Conservation (phyloP, 108 stramenopile genomes). For the Epithemia pelagica region DNA sequence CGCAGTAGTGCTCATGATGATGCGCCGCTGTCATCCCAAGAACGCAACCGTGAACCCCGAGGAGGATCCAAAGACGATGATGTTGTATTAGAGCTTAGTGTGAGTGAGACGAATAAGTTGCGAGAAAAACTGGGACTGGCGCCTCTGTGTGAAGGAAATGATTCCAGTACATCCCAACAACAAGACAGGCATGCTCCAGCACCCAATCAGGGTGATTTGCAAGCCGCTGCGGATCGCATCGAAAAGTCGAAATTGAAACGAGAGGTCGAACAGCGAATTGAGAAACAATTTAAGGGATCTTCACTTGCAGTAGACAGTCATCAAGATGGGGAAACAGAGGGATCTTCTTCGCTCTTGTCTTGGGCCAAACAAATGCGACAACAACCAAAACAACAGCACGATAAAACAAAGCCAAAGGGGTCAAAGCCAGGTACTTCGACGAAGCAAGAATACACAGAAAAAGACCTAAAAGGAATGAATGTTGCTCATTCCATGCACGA, state of each 20-base stretch:
- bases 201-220: constrained; percentile 26
- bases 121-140: constrained; percentile 59
- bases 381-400: constrained; percentile 12
- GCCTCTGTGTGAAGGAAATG: constrained; percentile 30
- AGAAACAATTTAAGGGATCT: constrained; percentile 16
- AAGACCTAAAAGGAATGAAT: constrained; percentile 58
- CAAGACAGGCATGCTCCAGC: constrained; percentile 48
- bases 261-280: constrained; percentile 38
- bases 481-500: constrained; percentile 55
- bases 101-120: constrained; percentile 75
- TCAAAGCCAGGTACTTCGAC: constrained; percentile 8
- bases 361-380: constrained; percentile 58
- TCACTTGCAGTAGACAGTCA: constrained; percentile 17
- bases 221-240: constrained; percentile 42
- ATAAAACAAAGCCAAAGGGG: constrained; percentile 15
- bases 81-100: constrained; percentile 44
- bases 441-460: constrained; percentile 35
- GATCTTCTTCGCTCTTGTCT: constrained; percentile 18
- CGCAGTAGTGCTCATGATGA: neutral
- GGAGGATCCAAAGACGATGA: constrained; percentile 14
- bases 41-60: too few species aligned
- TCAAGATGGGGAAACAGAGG: constrained; percentile 12
- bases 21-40: neutral
- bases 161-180: neutral
- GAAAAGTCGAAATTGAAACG: constrained; percentile 47